These are phyloP conservation scores for Cymbopogon citratus DNA, from an alignment of 176 grass and related monocot species.

Conservation along the genomic window DNA sequence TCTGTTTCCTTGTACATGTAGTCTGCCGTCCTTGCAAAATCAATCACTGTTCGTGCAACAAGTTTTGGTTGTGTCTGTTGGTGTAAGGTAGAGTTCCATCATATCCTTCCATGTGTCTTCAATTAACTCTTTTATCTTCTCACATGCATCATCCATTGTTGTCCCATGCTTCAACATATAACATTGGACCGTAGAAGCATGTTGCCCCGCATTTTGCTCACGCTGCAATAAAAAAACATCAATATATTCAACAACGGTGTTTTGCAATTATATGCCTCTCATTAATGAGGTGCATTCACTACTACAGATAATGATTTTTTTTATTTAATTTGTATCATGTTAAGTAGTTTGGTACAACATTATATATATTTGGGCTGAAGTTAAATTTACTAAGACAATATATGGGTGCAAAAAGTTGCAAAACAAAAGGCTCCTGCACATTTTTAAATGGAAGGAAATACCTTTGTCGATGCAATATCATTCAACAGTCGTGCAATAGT, in stretches of 20 bases:
- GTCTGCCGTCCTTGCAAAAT: constrained; percentile 3
- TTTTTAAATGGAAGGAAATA: background rate
- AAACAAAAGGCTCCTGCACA: background rate
- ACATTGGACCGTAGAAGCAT: constrained; percentile 25
- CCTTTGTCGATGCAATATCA: constrained; percentile 32
- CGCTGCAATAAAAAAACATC: background rate
- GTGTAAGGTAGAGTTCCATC: background rate
- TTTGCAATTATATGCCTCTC: background rate
- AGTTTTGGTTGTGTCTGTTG: background rate
- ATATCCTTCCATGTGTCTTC: constrained; percentile 38
- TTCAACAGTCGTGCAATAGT: constrained; percentile 1
- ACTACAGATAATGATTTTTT: background rate
- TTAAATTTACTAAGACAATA: background rate
- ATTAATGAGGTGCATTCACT: background rate
- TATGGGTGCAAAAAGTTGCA: background rate
- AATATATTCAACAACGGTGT: background rate
- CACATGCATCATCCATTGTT: constrained; percentile 6
- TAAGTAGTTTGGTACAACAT: background rate
- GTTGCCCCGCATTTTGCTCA: constrained; percentile 17
- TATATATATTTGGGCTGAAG: background rate
- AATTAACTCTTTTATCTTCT: constrained; percentile 10
- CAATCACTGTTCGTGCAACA: background rate
- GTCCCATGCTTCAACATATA: constrained; percentile 31
- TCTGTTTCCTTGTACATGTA: constrained; percentile 28
- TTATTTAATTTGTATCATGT: background rate